Percentiles rank a stretch among this genome's conserved stretches.
Evolutionary conservation across 768 basidiomycete genomes (phyloP).

Genomic region (Daedaleopsis sinensis): DNA sequence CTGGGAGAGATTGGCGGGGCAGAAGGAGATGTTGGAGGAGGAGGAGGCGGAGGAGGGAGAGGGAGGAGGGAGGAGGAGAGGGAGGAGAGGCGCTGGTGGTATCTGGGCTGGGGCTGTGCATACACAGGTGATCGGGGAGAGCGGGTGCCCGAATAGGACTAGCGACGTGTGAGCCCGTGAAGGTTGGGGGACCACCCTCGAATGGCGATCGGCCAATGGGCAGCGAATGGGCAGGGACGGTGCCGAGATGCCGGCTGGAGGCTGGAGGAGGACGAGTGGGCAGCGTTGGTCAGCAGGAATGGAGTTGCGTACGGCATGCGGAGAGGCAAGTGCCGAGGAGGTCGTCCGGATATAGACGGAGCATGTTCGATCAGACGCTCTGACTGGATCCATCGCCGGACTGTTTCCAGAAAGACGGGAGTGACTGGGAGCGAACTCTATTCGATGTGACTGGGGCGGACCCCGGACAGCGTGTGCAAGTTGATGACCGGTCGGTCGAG

Average conservation of each 20-base stretch:
- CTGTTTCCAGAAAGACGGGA: conserved; percentile 14
- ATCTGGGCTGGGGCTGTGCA: conserved; percentile 15
- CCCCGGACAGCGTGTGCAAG: conserved; percentile 17
- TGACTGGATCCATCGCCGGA: conserved; percentile 21
- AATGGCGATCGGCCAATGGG: conserved; percentile 22
- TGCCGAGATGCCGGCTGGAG: conserved; percentile 16
- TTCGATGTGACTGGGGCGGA: conserved; percentile 15
- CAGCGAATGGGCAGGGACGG: neutral
- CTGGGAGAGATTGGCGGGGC: neutral
- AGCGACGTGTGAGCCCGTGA: conserved; percentile 19
- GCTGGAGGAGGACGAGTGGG: conserved; percentile 2
- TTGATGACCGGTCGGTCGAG: conserved; percentile 22
- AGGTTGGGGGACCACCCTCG: conserved; percentile 25
- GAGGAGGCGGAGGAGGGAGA: too few species aligned
- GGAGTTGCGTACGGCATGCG: conserved; percentile 25
- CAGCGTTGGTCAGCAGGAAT: conserved; percentile 17
- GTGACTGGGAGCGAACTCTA: conserved; percentile 24
- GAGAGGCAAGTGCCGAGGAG: conserved; percentile 24
- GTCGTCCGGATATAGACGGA: conserved; percentile 18
- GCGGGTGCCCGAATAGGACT: conserved; percentile 14
- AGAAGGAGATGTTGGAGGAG: neutral
- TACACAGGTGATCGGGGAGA: conserved; percentile 25
- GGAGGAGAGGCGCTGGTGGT: neutral
- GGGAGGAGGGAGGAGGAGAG: neutral
- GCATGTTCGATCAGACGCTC: conserved; percentile 28